phyloP scores from a whole-genome alignment of 1,284 basidiomycete genomes.

The Cryptococcus jaspeensis region DNA sequence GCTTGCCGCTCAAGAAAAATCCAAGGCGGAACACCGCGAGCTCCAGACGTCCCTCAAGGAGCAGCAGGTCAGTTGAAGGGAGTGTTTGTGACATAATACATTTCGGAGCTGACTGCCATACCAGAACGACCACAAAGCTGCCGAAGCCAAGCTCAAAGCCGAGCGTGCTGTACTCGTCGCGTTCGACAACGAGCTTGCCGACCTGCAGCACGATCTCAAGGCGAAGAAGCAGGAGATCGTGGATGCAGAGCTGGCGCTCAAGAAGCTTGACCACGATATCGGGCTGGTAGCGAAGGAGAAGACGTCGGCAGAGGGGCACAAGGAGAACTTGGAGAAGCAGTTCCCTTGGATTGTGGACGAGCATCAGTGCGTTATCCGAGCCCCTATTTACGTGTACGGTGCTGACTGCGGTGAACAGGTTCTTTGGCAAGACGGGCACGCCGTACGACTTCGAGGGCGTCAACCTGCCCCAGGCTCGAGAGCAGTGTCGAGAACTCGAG shows the following conservation, averaged over 20 bases:
- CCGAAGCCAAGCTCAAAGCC: constrained; percentile 70
- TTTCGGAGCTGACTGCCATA: not conserved
- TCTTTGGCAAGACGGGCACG: constrained; percentile 78
- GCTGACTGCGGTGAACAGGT: constrained; percentile 35
- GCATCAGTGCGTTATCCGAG: constrained; percentile 67
- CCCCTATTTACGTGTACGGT: not conserved
- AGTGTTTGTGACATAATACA: too few species aligned
- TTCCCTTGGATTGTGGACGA: constrained; percentile 88
- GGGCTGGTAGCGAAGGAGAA: constrained; percentile 55
- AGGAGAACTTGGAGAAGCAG: constrained; percentile 67
- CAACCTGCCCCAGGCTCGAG: constrained; percentile 65
- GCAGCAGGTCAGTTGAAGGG: constrained; percentile 57
- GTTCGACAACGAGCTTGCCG: constrained; percentile 83
- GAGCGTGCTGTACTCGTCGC: constrained; percentile 81
- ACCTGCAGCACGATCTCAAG: constrained; percentile 77
- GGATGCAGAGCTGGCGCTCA: constrained; percentile 69
- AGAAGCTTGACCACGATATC: constrained; percentile 59
- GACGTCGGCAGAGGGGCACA: constrained; percentile 58
- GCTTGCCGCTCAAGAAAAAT: constrained; percentile 59
- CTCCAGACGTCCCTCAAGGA: constrained; percentile 63
- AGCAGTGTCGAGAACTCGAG: constrained; percentile 74
- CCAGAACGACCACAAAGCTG: constrained; percentile 62
- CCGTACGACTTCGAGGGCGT: constrained; percentile 79
- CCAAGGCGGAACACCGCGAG: constrained; percentile 48
- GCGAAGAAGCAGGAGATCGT: constrained; percentile 72